Evolutionary conservation across 345 rosid genomes (phyloP).

Genomic region (Alliaria petiolata): DNA sequence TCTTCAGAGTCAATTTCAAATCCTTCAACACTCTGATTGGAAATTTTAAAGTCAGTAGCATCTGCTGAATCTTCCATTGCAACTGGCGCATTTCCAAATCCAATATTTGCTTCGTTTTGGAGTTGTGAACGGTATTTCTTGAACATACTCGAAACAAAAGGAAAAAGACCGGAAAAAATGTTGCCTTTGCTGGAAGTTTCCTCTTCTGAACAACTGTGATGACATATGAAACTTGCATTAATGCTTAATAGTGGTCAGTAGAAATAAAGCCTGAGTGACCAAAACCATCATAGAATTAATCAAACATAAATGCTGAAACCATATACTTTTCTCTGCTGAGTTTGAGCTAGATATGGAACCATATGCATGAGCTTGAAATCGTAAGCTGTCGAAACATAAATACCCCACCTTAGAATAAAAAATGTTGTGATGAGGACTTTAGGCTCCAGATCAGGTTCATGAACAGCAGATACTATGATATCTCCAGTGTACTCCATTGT

Average conservation of each 20-base stretch:
- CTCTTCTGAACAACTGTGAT: constrained; percentile 41
- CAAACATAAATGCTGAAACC: neutral
- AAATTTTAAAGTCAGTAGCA: constrained; percentile 19
- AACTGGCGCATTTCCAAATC: constrained; percentile 16
- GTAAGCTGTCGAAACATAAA: neutral
- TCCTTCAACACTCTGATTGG: constrained; percentile 33
- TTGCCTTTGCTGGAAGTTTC: constrained; percentile 37
- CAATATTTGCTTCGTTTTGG: constrained; percentile 28
- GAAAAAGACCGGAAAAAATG: constrained; percentile 68
- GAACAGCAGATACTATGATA: constrained; percentile 47
- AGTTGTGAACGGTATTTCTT: constrained; percentile 36
- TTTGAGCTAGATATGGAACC: neutral
- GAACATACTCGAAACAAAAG: constrained; percentile 56
- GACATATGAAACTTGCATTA: constrained; percentile 28
- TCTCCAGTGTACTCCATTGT: constrained; percentile 52
- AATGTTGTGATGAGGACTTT: constrained; percentile 59
- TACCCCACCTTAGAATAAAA: constrained; percentile 59
- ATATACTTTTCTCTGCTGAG: neutral
- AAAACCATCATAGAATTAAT: neutral
- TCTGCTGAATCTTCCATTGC: constrained; percentile 25
- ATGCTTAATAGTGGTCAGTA: constrained; percentile 5
- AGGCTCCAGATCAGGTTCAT: constrained; percentile 67
- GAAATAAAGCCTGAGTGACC: constrained; percentile 3
- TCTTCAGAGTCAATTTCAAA: constrained; percentile 35
- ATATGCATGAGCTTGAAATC: neutral